These are phyloP conservation scores for Epichloe gansuensis DNA, from an alignment of 2,329 filamentous ascomycete species.

Conservation along the genomic window DNA sequence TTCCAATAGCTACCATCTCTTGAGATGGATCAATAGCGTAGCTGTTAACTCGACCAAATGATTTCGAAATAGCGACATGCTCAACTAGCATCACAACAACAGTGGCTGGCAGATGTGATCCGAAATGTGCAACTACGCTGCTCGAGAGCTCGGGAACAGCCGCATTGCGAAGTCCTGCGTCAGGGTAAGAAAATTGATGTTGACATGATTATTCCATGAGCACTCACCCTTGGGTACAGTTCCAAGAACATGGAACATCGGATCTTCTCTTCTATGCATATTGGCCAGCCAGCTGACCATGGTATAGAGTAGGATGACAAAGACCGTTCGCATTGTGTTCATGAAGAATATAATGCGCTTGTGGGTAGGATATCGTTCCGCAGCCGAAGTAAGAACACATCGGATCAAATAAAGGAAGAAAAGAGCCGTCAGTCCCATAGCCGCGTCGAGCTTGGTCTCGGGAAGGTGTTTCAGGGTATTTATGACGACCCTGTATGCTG, in stretches of 20 bases:
- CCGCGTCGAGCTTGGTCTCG: conserved; percentile 60
- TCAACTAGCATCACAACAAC: conserved; percentile 94
- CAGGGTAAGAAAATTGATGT: not conserved
- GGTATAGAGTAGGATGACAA: conserved; percentile 85
- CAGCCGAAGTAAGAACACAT: conserved; percentile 46
- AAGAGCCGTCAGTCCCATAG: conserved; percentile 76
- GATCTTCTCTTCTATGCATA: conserved; percentile 46
- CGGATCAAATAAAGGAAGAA: conserved; percentile 67
- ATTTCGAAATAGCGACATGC: conserved; percentile 94
- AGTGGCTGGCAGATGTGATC: conserved; percentile 62
- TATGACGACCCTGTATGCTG: conserved; percentile 74
- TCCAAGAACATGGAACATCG: conserved; percentile 62
- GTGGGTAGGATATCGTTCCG: conserved; percentile 54
- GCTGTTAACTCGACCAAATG: conserved; percentile 90
- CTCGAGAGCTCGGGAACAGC: conserved; percentile 56
- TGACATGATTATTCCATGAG: no score
- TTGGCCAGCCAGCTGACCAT: conserved; percentile 82
- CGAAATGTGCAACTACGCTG: conserved; percentile 54
- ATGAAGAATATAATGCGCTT: conserved; percentile 77
- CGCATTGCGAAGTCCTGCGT: conserved; percentile 61
- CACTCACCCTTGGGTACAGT: conserved; percentile 55
- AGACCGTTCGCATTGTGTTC: conserved; percentile 80
- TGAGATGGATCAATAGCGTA: conserved; percentile 93
- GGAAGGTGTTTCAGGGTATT: conserved; percentile 65
- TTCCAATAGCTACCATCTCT: conserved; percentile 86